Conservation (phyloP, 2,329 filamentous ascomycete genomes). For the Pestalotiopsis sp. region DNA sequence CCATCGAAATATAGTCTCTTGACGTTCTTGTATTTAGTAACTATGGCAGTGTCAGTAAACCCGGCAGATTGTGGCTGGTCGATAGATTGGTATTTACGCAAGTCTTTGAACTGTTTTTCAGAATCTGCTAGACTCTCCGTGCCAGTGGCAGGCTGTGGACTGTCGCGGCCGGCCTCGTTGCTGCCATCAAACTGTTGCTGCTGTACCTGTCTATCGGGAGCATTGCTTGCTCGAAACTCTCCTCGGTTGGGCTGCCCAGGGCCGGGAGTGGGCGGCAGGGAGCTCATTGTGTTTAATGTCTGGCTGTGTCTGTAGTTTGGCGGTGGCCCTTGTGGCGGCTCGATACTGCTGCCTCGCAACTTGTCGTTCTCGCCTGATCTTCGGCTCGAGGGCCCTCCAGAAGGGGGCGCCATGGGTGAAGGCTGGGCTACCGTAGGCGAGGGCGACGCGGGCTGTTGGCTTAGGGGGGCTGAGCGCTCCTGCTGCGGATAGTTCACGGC, state of each 20-base stretch:
- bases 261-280: slow-evolving; percentile 41
- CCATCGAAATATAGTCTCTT: slow-evolving; percentile 98
- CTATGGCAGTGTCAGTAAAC: slow-evolving; percentile 49
- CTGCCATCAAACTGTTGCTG: slow-evolving; percentile 38
- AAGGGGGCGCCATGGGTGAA: slow-evolving; percentile 50
- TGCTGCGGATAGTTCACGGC: slow-evolving; percentile 36
- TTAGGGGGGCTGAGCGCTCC: slow-evolving; percentile 22
- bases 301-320: slow-evolving; percentile 56
- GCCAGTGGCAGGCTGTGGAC: slow-evolving; percentile 52
- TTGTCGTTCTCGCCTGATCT: slow-evolving; percentile 53
- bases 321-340: slow-evolving; percentile 47
- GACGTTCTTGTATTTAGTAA: slow-evolving; percentile 96
- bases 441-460: slow-evolving; percentile 21
- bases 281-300: slow-evolving; percentile 43
- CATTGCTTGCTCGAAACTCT: slow-evolving; percentile 42
- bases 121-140: slow-evolving; percentile 46
- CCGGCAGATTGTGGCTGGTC: neutral
- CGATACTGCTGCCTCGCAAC: slow-evolving; percentile 40
- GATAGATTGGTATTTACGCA: slow-evolving; percentile 44
- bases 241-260: slow-evolving; percentile 31
- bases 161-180: slow-evolving; percentile 55
- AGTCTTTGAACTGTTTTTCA: slow-evolving; percentile 59
- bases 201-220: slow-evolving; percentile 29
- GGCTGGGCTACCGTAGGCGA: slow-evolving; percentile 29
- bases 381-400: slow-evolving; percentile 45